Evolutionary conservation across 306 rosid genomes (phyloP), one percentile per base, ranked within the genome.

Genomic region (Hippophae tibetana): DNA sequence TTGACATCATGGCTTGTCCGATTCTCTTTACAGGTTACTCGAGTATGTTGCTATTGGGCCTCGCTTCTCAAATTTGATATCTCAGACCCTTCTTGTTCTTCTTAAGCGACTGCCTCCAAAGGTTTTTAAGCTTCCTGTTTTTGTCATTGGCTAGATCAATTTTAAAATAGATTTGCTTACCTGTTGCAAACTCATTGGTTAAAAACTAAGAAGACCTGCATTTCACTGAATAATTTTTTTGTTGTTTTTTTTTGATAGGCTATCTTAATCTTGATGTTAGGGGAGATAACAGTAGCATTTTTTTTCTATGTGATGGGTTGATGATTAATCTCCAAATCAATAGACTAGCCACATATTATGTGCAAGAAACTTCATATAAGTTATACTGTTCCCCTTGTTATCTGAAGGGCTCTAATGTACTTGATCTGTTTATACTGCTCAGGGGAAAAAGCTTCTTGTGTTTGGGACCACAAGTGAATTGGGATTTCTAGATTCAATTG

Each of bases 371-470:
- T 31, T 31, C 38, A 31, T 31, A 31, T 31, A 31, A 31, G 13
- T 42, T 31, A 23, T 38, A 13, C 46, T 31, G 49, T 42, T n/a
- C 55, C 54, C 57, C 31, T 1, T 43, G 13, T 49, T 10, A 53
- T 25, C n/a, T 11, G 62, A 54, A 41, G 45, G 51, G 55, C 31
- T 56, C 38, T 45, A 70, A 55, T 44, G 47, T 60, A 67, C 60
- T 62, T 47, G 47, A 13, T 42, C 45, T 64, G 49, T 51, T 12
- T 60, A 42, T 77, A 26, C 25, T 23, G 63, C 56, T 61, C 79
- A 93, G 99, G 97, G 97, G 38, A 93, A 88, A 78, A 93, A 88
- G 64, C 97, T 93, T 72, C 74, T 88, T 80, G 95, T 88, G 56
- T 63, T 93, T 61, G 95, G 95, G 53, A 93, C 99, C 9, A 88